Base-by-base conservation (phyloP, 2,329 filamentous ascomycete species). In the Talaromyces sp. region DNA sequence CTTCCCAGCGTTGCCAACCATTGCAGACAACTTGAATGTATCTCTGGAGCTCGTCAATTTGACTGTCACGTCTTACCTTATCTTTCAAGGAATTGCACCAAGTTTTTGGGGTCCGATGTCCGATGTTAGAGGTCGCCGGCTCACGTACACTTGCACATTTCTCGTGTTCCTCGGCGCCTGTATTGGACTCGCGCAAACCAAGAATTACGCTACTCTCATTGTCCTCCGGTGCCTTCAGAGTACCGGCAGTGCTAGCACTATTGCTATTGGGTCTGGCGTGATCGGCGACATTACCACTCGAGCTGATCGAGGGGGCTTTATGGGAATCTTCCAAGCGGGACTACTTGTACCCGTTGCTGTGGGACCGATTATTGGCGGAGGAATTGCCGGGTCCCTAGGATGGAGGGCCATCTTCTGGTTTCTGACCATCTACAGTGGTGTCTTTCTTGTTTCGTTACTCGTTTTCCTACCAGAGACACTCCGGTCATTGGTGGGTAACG, bases 341-440 rank as follows among this genome's bases (percentile, higher is more conserved):
- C 54, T 75, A 9, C 64, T 77, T 1, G 68, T 73, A 3, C 72
- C 73, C 11, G 66, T 73, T 17, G 75, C 75, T 1, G 64, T 79
- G 7, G 78, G 78, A 3, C 78, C 79, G 0, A 67, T 80, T 0
- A 75, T 81, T 42, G 78, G 78, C 19, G 79, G 78, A 33, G 68
- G 67, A 0, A 63, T 81, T 2, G 68, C 74, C 5, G 70, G 67
- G 2, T 65, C 67, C 0, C 58, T 79, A 9, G 77, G 77, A 0
- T 81, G 78, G 78, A 70, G 68, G 59, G 65, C 70, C 0, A 73
- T 81, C 9, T 81, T 81, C 58, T 80, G 77, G 77, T 77, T 80
- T 57, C 65, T 81, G 52, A 59, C 71, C 1, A 76, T 79, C 28
- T 76, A 73, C 55, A 68, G 70, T 9, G 73, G 69, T 1, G 64